Evolutionary conservation across 495 filamentous ascomycete genomes (phyloP).

Genomic region (Beverwykella pulmonaria): DNA sequence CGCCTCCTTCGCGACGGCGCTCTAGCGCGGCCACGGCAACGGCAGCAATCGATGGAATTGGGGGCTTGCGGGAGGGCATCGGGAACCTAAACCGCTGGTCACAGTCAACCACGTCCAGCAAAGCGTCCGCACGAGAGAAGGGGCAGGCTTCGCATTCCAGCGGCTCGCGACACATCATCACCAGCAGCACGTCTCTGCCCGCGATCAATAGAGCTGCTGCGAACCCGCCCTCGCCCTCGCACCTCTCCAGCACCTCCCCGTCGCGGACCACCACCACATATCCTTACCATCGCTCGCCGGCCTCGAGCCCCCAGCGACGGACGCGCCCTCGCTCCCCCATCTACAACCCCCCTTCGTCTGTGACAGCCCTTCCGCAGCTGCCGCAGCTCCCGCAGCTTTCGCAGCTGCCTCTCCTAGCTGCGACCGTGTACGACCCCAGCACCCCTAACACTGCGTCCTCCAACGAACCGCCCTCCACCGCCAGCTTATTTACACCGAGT

Average conservation of each 20-base stretch:
- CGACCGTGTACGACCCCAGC: conserved; percentile 43
- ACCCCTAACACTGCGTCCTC: conserved; percentile 34
- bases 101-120: conserved; percentile 72
- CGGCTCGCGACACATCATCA: conserved; percentile 59
- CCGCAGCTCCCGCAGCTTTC: conserved; percentile 31
- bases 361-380: conserved; percentile 41
- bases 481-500: conserved; percentile 29
- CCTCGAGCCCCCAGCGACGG: conserved; percentile 38
- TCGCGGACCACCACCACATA: conserved; percentile 25
- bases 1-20: conserved; percentile 40
- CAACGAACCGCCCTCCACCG: conserved; percentile 28
- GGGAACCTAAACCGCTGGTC: conserved; percentile 83
- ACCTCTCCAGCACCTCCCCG: conserved; percentile 14
- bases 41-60: conserved; percentile 45
- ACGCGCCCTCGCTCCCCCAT: conserved; percentile 34
- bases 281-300: conserved; percentile 36
- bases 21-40: conserved; percentile 39
- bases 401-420: conserved; percentile 37
- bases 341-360: conserved; percentile 33
- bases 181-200: conserved; percentile 40
- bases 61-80: conserved; percentile 63
- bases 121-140: conserved; percentile 56
- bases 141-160: conserved; percentile 42
- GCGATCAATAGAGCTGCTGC: conserved; percentile 34
- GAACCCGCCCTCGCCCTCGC: conserved; percentile 37